Base-by-base conservation (phyloP, 2,329 filamentous ascomycete genomes). In the Colletotrichum noveboracense region DNA sequence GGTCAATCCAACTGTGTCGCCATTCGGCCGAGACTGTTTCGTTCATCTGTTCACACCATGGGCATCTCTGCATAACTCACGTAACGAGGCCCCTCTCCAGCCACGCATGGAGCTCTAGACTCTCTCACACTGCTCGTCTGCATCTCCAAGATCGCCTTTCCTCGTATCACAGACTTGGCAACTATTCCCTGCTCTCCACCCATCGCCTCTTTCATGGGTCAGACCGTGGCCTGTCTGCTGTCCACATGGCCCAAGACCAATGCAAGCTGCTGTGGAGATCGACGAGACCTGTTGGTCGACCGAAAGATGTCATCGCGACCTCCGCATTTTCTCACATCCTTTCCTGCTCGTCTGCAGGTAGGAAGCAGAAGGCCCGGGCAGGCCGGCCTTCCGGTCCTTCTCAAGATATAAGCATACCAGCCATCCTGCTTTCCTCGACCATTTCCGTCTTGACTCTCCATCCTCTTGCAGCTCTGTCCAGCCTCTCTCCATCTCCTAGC, bases 121-220 rank as follows among this genome's bases (percentile, higher is more conserved):
- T 73, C 28, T 74, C 60, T 18, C 64, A 21, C 56, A 58, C 69
- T 65, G 64, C 58, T 73, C 28, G 48, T 36, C 21, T 65, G 64
- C 70, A 73, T 69, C 58, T 55, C 56, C 70, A 68, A 73, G 70
- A 73, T 69, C 74, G 26, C 12, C 21, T 24, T 60, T 68, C 66
- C 67, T 77, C 76, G 74, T 77, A 76, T 77, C 74, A 77, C 70
- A 73, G 66, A 74, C 76, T 77, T 76, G 76, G 74, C 74, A 30
- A 60, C 16, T 52, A 38, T 64, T 65, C 65, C 70, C 21, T 61
- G 67, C 67, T 34, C 56, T 58, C 24, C 28, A 32, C 32, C 64
- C 56, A 58, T 68, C 14, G 16, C 28, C 38, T 16, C 13, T 32
- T 64, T 18, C 34, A 52, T 56, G 70, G 64, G 34, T 30, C 70